These are phyloP conservation scores for Candida oleophila DNA, from an alignment of 805 yeast species.

Conservation along the genomic window DNA sequence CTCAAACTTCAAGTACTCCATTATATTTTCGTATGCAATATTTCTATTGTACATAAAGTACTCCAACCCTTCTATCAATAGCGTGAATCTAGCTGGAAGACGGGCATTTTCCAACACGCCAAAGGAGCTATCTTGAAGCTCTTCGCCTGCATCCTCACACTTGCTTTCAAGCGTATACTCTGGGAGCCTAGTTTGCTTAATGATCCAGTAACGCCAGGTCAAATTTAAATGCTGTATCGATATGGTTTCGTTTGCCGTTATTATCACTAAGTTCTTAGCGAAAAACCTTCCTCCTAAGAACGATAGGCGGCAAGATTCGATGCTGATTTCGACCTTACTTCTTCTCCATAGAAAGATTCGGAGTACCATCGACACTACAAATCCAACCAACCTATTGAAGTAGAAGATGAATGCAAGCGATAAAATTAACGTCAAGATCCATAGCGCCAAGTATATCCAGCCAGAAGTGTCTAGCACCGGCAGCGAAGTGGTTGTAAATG, in stretches of 20 bases:
- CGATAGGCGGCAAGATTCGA: constrained; percentile 76
- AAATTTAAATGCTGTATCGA: constrained; percentile 69
- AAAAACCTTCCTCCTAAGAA: constrained; percentile 80
- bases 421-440: constrained; percentile 68
- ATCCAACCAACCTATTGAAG: constrained; percentile 71
- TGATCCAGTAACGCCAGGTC: constrained; percentile 89
- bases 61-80: constrained; percentile 77
- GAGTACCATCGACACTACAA: constrained; percentile 48
- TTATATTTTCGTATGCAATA: constrained; percentile 67
- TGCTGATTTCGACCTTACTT: constrained; percentile 54
- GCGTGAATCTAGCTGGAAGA: constrained; percentile 54
- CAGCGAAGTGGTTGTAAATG: constrained; percentile 12
- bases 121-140: constrained; percentile 5
- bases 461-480: constrained; percentile 24
- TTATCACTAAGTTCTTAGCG: constrained; percentile 70
- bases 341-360: constrained; percentile 63
- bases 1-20: constrained; percentile 35
- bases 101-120: constrained; percentile 31
- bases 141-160: constrained; percentile 11
- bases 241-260: constrained; percentile 72
- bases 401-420: constrained; percentile 69
- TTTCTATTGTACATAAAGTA: constrained; percentile 80
- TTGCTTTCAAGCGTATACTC: constrained; percentile 25
- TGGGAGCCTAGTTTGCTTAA: constrained; percentile 44
- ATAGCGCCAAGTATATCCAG: constrained; percentile 79